Percentiles rank a stretch among this genome's conserved stretches.
Conservation (phyloP, 768 basidiomycete species). For the Pilatotrama ljubarskyi region DNA sequence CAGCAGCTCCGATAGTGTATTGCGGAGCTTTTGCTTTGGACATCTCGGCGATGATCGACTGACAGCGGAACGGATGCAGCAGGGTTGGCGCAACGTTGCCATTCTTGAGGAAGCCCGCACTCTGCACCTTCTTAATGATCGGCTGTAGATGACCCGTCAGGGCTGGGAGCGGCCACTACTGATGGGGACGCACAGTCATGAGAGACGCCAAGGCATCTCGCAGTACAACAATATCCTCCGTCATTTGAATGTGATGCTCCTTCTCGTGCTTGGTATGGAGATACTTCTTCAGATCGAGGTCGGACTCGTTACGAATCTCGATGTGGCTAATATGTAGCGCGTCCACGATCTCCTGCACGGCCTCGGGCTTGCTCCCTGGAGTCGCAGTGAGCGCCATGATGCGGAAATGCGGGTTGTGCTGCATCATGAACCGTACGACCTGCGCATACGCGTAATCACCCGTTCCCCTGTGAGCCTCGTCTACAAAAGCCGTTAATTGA, state of each 20-base stretch:
- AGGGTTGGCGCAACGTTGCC: constrained; percentile 53
- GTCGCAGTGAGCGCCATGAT: constrained; percentile 94
- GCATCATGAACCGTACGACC: constrained; percentile 86
- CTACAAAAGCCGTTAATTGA: constrained; percentile 40
- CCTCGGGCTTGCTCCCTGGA: constrained; percentile 81
- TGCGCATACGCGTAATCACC: constrained; percentile 93
- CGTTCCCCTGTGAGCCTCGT: constrained; percentile 93
- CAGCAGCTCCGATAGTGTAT: constrained; percentile 54
- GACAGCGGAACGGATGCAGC: constrained; percentile 67
- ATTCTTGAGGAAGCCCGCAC: constrained; percentile 43
- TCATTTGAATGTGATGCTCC: constrained; percentile 77
- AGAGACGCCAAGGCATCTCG: constrained; percentile 66
- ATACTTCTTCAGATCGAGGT: constrained; percentile 83
- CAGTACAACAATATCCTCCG: constrained; percentile 61
- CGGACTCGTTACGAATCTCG: constrained; percentile 90
- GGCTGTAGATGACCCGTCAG: constrained; percentile 30
- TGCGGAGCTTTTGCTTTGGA: constrained; percentile 32
- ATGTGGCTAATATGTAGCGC: constrained; percentile 92
- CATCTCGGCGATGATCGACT: constrained; percentile 43
- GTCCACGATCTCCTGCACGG: constrained; percentile 91
- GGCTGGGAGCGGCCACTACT: not conserved
- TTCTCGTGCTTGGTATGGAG: constrained; percentile 87
- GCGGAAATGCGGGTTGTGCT: constrained; percentile 92
- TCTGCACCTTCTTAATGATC: constrained; percentile 38
- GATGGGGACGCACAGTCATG: constrained; percentile 63